Percentiles rank a stretch among this genome's conserved stretches.
phyloP scores from a whole-genome alignment of 2,329 filamentous ascomycete species.

The Rasamsonia emersonii region DNA sequence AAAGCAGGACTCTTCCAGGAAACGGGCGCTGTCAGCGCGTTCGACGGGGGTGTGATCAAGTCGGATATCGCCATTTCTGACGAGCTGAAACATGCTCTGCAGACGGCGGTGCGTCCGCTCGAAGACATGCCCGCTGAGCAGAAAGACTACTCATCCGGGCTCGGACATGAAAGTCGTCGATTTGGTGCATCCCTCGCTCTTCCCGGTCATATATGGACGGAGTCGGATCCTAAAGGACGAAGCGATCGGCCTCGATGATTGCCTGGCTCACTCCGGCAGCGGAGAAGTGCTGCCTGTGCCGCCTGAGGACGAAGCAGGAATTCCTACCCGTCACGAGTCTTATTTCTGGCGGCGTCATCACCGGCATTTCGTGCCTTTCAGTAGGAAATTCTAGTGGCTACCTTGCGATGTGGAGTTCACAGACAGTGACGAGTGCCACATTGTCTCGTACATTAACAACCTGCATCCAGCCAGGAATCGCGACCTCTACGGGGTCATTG shows the following conservation, averaged over 20 bases:
- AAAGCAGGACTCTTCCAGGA: slow-evolving; percentile 40
- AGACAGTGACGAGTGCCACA: slow-evolving; percentile 16
- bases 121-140: slow-evolving; percentile 33
- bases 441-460: slow-evolving; percentile 40
- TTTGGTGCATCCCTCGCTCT: slow-evolving; percentile 56
- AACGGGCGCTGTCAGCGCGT: slow-evolving; percentile 34
- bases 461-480: slow-evolving; percentile 30
- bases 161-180: slow-evolving; percentile 5
- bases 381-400: slow-evolving; percentile 37
- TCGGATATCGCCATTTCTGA: slow-evolving; percentile 41
- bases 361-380: slow-evolving; percentile 13
- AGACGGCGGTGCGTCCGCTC: slow-evolving; percentile 36
- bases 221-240: slow-evolving; percentile 18
- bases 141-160: slow-evolving; percentile 6
- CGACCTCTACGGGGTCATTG: slow-evolving; percentile 32
- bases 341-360: slow-evolving; percentile 4
- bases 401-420: slow-evolving; percentile 29
- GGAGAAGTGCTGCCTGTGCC: slow-evolving; percentile 17
- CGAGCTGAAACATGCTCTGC: slow-evolving; percentile 35
- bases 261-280: slow-evolving; percentile 13
- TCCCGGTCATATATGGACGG: slow-evolving; percentile 40
- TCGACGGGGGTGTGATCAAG: slow-evolving; percentile 47
- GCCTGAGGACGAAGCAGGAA: slow-evolving; percentile 18
- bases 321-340: slow-evolving; percentile 19
- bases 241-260: slow-evolving; percentile 17